Base-by-base conservation (phyloP, 805 yeast species). In the Wickerhamomyces pijperi region DNA sequence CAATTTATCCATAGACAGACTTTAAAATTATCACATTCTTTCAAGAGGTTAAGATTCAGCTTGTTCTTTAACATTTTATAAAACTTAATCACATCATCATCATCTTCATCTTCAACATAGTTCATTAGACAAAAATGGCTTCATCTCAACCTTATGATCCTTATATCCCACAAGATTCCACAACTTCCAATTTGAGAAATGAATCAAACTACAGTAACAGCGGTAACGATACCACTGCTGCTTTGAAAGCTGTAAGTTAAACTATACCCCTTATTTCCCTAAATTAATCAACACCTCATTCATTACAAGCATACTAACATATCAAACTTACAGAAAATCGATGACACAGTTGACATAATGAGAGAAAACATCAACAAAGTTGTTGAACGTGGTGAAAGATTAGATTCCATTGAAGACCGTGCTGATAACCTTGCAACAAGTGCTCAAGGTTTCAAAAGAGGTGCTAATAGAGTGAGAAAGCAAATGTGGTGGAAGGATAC, bases 401-500 rank as follows among this genome's bases (percentile, higher is more conserved):
- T 90, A 47, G 95, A 90, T 50, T 78, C 87, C 35, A 79, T 90
- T 50, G 95, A 88, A 55, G 92, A 84, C 58, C 84, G 87, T 58
- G 92, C 97, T 9, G 95, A 87, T 54, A 86, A 83, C 59, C 72
- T 90, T 51, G 95, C 95, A 34, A 85, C 80, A 36, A 76, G 85
- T 36, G 97, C 98, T 9, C 90, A 85, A 51, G 92, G 95, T 29
- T 90, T 92, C 68, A 85, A 94, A 59, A 76, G 95, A 59, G 94
- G 96, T 32, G 97, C 98, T 43, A 90, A 90, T 65, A 79, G 94
- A 53, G 97, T 90, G 36, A 83, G 98, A 65, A 90, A 88, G 63
- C 94, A 88, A 58, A 90, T 90, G 97, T 90, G 97, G 97, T 84
- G 94, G 83, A 90, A 92, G 63, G 95, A 90, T 60, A 73, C 92